phyloP scores from a whole-genome alignment of 257 asterid genomes.

The Nicotiana otophora region DNA sequence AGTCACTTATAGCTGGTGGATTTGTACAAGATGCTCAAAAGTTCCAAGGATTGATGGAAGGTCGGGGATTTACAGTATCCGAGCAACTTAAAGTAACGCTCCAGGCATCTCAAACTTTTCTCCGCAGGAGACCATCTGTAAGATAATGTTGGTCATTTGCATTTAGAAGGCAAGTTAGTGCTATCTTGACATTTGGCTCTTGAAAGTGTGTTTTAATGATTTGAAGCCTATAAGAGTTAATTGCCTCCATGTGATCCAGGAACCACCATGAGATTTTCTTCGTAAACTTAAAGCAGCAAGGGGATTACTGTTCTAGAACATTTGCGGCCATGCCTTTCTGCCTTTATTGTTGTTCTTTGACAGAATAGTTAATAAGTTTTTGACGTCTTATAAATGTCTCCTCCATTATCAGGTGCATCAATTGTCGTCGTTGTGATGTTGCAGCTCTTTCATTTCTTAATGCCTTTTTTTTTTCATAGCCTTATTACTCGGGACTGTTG shows the following conservation, averaged over 20 bases:
- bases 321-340: not conserved
- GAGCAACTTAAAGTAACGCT: not conserved
- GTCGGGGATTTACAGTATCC: constrained; percentile 40
- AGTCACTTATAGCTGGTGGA: constrained; percentile 50
- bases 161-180: constrained; percentile 6
- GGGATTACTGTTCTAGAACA: not conserved
- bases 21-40: constrained; percentile 58
- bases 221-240: not conserved
- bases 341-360: not conserved
- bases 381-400: not conserved
- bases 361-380: not conserved
- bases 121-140: constrained; percentile 7
- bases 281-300: constrained; percentile 7
- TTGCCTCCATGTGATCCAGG: not conserved
- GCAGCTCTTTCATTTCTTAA: not conserved
- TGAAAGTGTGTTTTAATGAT: not conserved
- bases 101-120: constrained; percentile 10
- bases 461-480: not conserved
- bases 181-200: not conserved
- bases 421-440: not conserved
- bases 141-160: constrained; percentile 14
- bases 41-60: constrained; percentile 44
- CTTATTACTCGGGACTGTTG: not conserved
- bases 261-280: constrained; percentile 2
- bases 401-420: not conserved